Base-by-base conservation (phyloP, 2,329 filamentous ascomycete genomes). In the Volutella citrinella region DNA sequence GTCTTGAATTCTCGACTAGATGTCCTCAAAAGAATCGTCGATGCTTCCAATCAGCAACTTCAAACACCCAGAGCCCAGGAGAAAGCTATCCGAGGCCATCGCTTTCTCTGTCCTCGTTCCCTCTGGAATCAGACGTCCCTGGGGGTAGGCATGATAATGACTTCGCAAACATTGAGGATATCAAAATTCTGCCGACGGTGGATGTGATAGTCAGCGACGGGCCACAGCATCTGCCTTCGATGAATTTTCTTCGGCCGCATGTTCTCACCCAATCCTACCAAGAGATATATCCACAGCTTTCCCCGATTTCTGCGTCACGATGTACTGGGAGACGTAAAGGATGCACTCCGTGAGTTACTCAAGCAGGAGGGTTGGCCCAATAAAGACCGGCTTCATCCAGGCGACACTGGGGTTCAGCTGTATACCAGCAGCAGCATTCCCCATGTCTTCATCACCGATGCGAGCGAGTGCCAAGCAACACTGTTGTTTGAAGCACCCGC, bases 131-230 rank as follows among this genome's bases (percentile, higher is more conserved):
- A 12, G 20, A 22, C 9, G 9, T 22, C 20, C 20, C 20, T 8
- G 20, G 20, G 12, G 20, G 20, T 12, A 22, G 20, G 19, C 43
- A 46, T 4, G 38, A 46, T 22, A 46, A 46, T 5, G 42, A 45
- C 32, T 43, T 39, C 10, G 30, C 32, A 1, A 31, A 40, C 11
- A 45, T 46, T 5, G 34, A 52, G 0, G 46, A 56, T 5, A 36
- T 45, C 6, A n/a, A 27, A 1, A 36, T 46, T 6, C 17, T 46
- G 0, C 43, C 43, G 4, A 45, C 43, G 2, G 12, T 19, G 0
- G 24, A 7, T 6, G 43, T 45, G 12, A 22, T 45, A 3, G 27
- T 10, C 3, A 25, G 34, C 3, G 24, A 30, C 5, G 20, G 29
- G 4, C 18, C 10, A 1, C 33, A 36, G 7, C 43, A 45, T 8